Evolutionary conservation across 2,329 filamentous ascomycete species (phyloP).

Genomic region (Aphanocladium album): DNA sequence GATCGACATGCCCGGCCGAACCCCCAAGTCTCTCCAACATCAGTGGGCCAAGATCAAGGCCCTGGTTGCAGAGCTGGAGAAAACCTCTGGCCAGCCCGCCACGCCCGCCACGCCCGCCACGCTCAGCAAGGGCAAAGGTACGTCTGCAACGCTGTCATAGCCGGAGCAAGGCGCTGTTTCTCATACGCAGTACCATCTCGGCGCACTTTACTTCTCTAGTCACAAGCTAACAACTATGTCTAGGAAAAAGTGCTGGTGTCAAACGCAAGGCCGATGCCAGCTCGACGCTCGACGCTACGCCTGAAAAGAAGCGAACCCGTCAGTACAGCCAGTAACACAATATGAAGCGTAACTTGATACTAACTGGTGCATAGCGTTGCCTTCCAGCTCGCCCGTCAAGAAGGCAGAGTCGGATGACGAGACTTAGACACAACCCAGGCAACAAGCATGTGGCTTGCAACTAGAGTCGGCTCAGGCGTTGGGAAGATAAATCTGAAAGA

Average conservation of each 20-base stretch:
- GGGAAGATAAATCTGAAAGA: not conserved
- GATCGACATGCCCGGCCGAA: conserved; percentile 19
- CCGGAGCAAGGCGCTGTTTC: too few relatives aligned
- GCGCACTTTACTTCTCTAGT: too few relatives aligned
- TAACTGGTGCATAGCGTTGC: not conserved
- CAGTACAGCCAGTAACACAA: not conserved
- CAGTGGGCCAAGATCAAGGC: conserved; percentile 18
- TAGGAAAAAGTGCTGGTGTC: not conserved
- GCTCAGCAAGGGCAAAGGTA: conserved; percentile 4
- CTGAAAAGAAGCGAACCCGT: conserved; percentile 8
- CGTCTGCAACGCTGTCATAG: not conserved
- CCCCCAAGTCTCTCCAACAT: conserved; percentile 18
- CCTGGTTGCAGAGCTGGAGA: conserved; percentile 23
- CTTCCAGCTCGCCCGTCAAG: not conserved
- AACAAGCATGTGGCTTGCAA: not conserved
- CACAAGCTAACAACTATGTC: not conserved
- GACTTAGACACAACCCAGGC: not conserved
- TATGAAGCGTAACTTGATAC: not conserved
- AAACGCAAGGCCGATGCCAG: conserved; percentile 5
- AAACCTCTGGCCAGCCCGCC: not conserved
- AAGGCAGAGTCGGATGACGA: not conserved
- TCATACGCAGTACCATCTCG: too few relatives aligned
- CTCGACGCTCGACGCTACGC: not conserved
- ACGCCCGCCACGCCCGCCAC: conserved; percentile 7
- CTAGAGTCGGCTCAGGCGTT: not conserved